A percentile compares a stretch with the other conserved stretches of the same genome.
Conservation (phyloP, 2,329 filamentous ascomycete species). For the Zymoseptoria pseudotritici region DNA sequence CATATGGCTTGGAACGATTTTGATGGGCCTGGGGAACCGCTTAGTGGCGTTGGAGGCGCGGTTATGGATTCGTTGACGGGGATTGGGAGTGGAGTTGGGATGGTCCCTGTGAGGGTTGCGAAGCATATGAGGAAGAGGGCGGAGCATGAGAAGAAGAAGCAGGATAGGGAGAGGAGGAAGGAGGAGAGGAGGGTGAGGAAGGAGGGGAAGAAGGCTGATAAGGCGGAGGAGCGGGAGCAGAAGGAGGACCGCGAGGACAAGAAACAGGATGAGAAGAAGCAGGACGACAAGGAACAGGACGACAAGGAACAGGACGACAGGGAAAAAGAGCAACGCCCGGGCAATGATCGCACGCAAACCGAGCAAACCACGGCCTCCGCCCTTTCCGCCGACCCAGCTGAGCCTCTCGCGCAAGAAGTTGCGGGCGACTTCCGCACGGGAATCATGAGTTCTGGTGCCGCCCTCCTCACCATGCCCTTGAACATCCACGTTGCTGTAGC, state of each 20-base stretch:
- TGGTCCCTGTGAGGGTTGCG: slow-evolving; percentile 55
- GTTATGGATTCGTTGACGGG: slow-evolving; percentile 52
- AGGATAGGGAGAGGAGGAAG: slow-evolving; percentile 26
- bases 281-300: slow-evolving; percentile 1
- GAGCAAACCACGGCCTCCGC: slow-evolving; percentile 20
- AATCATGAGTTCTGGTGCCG: slow-evolving; percentile 63
- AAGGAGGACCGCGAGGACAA: slow-evolving; percentile 14
- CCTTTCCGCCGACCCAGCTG: slow-evolving; percentile 22
- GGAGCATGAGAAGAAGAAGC: slow-evolving; percentile 45
- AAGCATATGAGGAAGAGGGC: slow-evolving; percentile 51
- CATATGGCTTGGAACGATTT: slow-evolving; percentile 69
- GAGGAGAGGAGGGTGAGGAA: slow-evolving; percentile 20
- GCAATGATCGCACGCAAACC: slow-evolving; percentile 15
- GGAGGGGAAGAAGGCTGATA: slow-evolving; percentile 8
- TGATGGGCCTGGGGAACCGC: slow-evolving; percentile 64
- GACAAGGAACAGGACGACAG: neutral
- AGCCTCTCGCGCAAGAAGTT: slow-evolving; percentile 23
- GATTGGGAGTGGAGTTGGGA: slow-evolving; percentile 55
- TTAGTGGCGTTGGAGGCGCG: slow-evolving; percentile 59
- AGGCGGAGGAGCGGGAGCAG: slow-evolving; percentile 13
- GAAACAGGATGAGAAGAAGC: neutral
- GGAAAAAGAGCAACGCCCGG: slow-evolving; percentile 10
- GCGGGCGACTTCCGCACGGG: slow-evolving; percentile 60
- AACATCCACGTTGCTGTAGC: slow-evolving; percentile 77
- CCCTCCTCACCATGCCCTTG: slow-evolving; percentile 73